Evolutionary conservation across 495 filamentous ascomycete species (phyloP), one percentile per base, ranked within the genome.

Genomic region (Hyaloscypha bicolor): DNA sequence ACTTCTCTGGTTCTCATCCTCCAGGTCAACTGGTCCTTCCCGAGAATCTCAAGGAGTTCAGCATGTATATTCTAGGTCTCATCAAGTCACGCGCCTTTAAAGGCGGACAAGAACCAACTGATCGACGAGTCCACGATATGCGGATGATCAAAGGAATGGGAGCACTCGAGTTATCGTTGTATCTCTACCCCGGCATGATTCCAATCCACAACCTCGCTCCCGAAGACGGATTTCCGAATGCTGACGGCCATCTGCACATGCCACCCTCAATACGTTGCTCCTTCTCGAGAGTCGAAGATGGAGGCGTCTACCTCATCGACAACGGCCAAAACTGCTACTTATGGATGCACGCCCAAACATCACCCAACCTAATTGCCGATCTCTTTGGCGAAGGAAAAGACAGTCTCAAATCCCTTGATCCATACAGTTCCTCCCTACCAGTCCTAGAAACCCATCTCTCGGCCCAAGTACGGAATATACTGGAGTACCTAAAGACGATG

Each of bases 301-400:
- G 95, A 55, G 96, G 96, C 52, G 96, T 88, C n/a, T 99, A 98
- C 76, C 78, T 99, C 14, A 88, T 98, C n/a, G 95, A 99, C 73
- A 97, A 97, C 75, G 95, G 96, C 5, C 96, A 98, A 77, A 85
- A 89, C 62, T 89, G 91, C 68, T 82, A 97, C 35, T 81, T 99
- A 30, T 99, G 95, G 95, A 80, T 98, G 69, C 95, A 99, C 84
- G 88, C 78, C 71, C 89, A 80, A 85, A 90, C 74, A 63, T 91
- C 76, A 73, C 87, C 79, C 21, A 97, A 97, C 75, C 84, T 99
- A 9, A 82, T 99, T 32, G 85, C 87, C 64, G 95, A 99, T 67
- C 86, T 99, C 3, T 98, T 99, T 73, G 95, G 95, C 14, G 85
- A 89, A 53, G 91, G 85, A 31, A 84, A 89, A 57, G 85, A 84